A percentile compares a stretch with the other conserved stretches of the same genome.
These are phyloP conservation scores for Salix koriyanagi DNA, from an alignment of 345 rosid genomes.

Conservation along the genomic window DNA sequence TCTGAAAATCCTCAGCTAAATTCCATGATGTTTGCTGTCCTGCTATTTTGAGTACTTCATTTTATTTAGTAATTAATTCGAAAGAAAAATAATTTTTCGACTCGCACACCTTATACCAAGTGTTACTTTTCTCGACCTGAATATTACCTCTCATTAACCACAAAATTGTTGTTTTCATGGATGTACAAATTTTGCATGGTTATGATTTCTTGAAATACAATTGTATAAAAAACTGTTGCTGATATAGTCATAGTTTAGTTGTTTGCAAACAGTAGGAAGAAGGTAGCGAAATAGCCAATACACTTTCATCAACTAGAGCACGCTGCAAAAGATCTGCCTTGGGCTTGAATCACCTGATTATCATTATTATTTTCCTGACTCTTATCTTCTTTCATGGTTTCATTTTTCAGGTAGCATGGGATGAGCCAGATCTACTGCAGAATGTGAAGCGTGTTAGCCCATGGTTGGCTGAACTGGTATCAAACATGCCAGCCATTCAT, in stretches of 20 bases:
- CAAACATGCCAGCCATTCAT: slow-evolving; percentile 67
- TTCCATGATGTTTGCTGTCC: not conserved
- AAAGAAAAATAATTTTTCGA: no score
- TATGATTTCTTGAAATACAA: no score
- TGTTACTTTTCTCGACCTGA: no score
- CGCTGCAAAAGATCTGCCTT: not conserved
- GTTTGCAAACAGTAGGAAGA: not conserved
- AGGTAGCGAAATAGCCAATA: not conserved
- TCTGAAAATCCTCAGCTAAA: not conserved
- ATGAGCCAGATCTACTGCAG: slow-evolving; percentile 94
- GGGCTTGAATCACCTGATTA: slow-evolving; percentile 7
- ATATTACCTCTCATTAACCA: not conserved
- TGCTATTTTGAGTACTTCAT: not conserved
- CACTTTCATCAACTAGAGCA: not conserved
- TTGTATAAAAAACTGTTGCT: no score
- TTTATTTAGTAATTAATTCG: no score
- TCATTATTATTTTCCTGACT: not conserved
- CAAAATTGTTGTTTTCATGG: not conserved
- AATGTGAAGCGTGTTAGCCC: slow-evolving; percentile 93
- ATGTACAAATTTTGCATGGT: not conserved
- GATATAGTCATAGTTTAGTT: not conserved
- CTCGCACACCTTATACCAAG: no score
- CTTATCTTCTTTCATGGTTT: not conserved
- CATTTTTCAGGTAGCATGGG: slow-evolving; percentile 81
- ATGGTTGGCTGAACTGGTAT: slow-evolving; percentile 87